Evolutionary conservation across 805 yeast species (phyloP).

Genomic region (Schwanniomyces sp.): DNA sequence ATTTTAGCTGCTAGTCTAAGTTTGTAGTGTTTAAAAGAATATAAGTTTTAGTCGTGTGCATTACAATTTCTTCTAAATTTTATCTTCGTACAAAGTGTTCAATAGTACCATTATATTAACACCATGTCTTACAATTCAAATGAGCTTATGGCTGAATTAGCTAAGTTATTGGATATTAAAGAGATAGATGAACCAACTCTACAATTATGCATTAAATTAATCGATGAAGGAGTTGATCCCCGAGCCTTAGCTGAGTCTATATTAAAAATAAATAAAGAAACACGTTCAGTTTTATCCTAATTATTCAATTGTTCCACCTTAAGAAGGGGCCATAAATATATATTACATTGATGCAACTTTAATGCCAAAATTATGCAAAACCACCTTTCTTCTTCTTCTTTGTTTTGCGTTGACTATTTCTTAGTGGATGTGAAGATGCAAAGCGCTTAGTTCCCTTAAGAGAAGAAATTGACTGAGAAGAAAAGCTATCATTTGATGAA

Average conservation of each 20-base stretch:
- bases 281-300: constrained; percentile 12
- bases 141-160: constrained; percentile 19
- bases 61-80: not conserved
- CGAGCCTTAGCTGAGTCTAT: constrained; percentile 25
- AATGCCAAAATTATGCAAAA: constrained; percentile 33
- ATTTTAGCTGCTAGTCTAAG: not conserved
- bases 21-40: not conserved
- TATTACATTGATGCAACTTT: not conserved
- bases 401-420: constrained; percentile 16
- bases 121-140: constrained; percentile 7
- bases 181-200: constrained; percentile 27
- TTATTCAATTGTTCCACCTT: not conserved
- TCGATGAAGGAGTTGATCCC: constrained; percentile 43
- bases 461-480: constrained; percentile 4
- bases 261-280: constrained; percentile 24
- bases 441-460: not conserved
- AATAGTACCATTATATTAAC: not conserved
- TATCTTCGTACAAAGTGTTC: too few relatives aligned
- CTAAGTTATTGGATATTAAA: constrained; percentile 20
- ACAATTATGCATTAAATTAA: constrained; percentile 29
- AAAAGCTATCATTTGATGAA: constrained; percentile 1
- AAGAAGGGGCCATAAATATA: not conserved
- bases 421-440: constrained; percentile 1
- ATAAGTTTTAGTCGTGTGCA: not conserved
- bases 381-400: constrained; percentile 51